A percentile compares a stretch with the other conserved stretches of the same genome.
These are phyloP conservation scores for Lecanosticta acicola DNA, from an alignment of 2,329 filamentous ascomycete species.

Conservation along the genomic window DNA sequence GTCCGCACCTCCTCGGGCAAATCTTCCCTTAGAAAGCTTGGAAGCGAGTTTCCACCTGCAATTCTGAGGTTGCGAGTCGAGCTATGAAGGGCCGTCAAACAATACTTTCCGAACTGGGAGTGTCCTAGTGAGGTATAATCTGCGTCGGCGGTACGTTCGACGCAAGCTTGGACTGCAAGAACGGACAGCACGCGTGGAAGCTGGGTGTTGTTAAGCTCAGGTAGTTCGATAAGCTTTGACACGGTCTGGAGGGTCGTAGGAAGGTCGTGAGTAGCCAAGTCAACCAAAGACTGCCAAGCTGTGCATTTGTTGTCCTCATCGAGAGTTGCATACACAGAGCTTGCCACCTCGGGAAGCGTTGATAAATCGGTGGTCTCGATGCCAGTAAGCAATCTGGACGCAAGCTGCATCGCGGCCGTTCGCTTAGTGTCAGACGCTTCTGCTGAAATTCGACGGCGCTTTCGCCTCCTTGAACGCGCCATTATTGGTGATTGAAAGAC, in stretches of 20 bases:
- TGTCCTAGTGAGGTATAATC: constrained; percentile 7
- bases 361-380: constrained; percentile 15
- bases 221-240: constrained; percentile 33
- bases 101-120: constrained; percentile 70
- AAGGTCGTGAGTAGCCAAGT: constrained; percentile 17
- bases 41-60: constrained; percentile 57
- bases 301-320: constrained; percentile 16
- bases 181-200: constrained; percentile 64
- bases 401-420: background rate
- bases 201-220: constrained; percentile 45
- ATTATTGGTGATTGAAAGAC: constrained; percentile 2
- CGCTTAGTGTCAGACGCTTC: constrained; percentile 2
- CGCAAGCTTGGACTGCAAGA: constrained; percentile 62
- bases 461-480: constrained; percentile 11
- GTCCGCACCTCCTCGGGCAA: constrained; percentile 45
- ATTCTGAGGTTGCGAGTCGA: constrained; percentile 80
- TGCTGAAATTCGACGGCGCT: constrained; percentile 14
- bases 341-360: constrained; percentile 15
- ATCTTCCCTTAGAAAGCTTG: constrained; percentile 56
- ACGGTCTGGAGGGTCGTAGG: constrained; percentile 10
- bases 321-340: constrained; percentile 18
- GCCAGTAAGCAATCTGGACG: constrained; percentile 15
- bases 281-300: constrained; percentile 24
- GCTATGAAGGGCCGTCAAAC: constrained; percentile 73
- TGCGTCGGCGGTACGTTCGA: constrained; percentile 53